Evolutionary conservation across 176 grass and related monocot genomes (phyloP), one percentile per base, ranked within the genome.

Genomic region (Carex cristatella): DNA sequence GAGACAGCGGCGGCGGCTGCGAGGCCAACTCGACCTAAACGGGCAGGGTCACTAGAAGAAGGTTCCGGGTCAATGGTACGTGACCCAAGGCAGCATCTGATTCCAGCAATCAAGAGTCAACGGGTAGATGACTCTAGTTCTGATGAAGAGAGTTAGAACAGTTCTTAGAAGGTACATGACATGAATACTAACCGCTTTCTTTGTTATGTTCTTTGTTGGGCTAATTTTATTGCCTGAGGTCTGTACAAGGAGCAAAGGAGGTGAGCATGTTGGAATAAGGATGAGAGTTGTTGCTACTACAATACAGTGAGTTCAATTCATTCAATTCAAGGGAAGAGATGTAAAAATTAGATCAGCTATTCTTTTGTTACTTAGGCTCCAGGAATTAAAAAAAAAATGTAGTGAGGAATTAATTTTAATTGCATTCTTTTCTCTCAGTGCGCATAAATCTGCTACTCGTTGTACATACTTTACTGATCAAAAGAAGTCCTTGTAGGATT

Each of bases 41-140:
- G 81, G 38, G 42, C 35, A 23, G 57, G 58, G 35, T 81, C 79
- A 1, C 23, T 56, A 56, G 79, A 59, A 10, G 56, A 61, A 33
- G 81, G 71, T 49, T 83, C 81, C 3, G 62, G 61, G 11, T 49
- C 40, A 51, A 8, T 23, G 13, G 44, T 83, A 13, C 86, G 75
- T 38, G 90, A 92, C 87, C 85, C 85, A 10, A 80, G 84, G 79
- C 84, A 75, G 70, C 85, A 94, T 57, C 66, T 99, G 16, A 88
- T 94, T 71, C 93, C 96, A 0, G 93, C 88, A 11, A 92, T 95
- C 69, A 79, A 80, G 85, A 88, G 91, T 66, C 87, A 84, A 3
- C 87, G 88, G 18, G 78, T 69, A 18, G 81, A 88, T 61, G 91
- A 76, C 72, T 94, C 93, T 53, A 93, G 92, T 60, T 91, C 89